These are phyloP conservation scores for Quaeritorhiza haematococci DNA, from an alignment of 371 early-diverging fungal genomes.

Conservation along the genomic window DNA sequence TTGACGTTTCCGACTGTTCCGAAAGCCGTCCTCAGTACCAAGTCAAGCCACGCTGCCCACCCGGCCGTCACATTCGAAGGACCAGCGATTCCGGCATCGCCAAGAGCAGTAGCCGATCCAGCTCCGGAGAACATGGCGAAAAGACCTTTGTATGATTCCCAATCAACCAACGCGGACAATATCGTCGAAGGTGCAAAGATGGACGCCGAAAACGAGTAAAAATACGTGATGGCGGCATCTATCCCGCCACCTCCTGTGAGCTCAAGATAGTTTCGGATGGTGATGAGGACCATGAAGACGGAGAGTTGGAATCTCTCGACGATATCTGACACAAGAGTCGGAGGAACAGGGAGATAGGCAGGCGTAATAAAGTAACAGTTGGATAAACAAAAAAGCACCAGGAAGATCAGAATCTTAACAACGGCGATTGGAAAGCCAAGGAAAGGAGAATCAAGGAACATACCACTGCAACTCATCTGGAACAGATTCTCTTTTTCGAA, in stretches of 20 bases:
- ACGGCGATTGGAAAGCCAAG: not conserved
- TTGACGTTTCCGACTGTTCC: too few species aligned
- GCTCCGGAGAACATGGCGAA: too few species aligned
- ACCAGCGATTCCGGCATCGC: too few species aligned
- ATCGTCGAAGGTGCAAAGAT: slow-evolving; percentile 5
- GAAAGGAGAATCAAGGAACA: slow-evolving; percentile 8
- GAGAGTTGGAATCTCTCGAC: slow-evolving; percentile 91
- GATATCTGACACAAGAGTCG: slow-evolving; percentile 59
- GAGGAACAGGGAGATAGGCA: not conserved
- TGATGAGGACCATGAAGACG: slow-evolving; percentile 80
- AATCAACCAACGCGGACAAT: not conserved
- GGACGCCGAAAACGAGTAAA: slow-evolving; percentile 13
- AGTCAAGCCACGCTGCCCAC: too few species aligned
- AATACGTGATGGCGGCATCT: slow-evolving; percentile 12
- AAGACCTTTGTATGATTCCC: not conserved
- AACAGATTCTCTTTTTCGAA: slow-evolving; percentile 95
- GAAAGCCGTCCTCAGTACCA: too few species aligned
- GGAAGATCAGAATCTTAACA: not conserved
- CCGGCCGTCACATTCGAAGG: too few species aligned
- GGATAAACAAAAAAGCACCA: not conserved
- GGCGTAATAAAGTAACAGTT: not conserved
- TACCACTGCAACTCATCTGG: slow-evolving; percentile 85
- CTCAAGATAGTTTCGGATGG: slow-evolving; percentile 83
- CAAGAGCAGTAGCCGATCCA: too few species aligned
- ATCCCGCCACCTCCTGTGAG: slow-evolving; percentile 54